Evolutionary conservation across 164 flowering plant genomes (phyloP).

Genomic region (Nelumbo lutea): DNA sequence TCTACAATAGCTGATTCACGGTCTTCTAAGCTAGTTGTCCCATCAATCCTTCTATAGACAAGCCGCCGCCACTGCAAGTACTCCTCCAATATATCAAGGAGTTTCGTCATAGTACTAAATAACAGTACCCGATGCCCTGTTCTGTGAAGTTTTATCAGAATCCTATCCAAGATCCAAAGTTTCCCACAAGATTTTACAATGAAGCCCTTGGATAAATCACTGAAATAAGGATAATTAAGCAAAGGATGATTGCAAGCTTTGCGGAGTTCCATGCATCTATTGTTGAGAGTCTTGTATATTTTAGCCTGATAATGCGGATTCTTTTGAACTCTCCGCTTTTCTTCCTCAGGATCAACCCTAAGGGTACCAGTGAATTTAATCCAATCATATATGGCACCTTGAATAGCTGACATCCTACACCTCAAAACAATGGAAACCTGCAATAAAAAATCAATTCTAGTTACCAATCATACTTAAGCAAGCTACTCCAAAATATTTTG

Average conservation of each 20-base stretch:
- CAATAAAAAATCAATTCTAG: slow-evolving; percentile 8
- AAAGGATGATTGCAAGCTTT: slow-evolving; percentile 97
- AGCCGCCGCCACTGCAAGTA: slow-evolving; percentile 91
- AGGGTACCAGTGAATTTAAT: slow-evolving; percentile 91
- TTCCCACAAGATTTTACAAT: slow-evolving; percentile 95
- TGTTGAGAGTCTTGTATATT: slow-evolving; percentile 61
- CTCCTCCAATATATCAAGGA: slow-evolving; percentile 92
- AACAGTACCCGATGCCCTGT: slow-evolving; percentile 94
- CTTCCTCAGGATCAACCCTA: slow-evolving; percentile 95
- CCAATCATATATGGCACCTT: slow-evolving; percentile 97
- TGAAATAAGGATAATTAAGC: slow-evolving; percentile 89
- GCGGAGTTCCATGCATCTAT: slow-evolving; percentile 96
- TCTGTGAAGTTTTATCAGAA: slow-evolving; percentile 86
- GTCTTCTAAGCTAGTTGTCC: slow-evolving; percentile 93
- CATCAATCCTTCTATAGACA: slow-evolving; percentile 89
- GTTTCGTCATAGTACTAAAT: slow-evolving; percentile 97
- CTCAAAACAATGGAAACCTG: slow-evolving; percentile 88
- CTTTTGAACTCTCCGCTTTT: slow-evolving; percentile 58
- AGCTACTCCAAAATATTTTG: too few relatives aligned
- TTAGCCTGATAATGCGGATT: slow-evolving; percentile 73
- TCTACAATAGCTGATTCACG: slow-evolving; percentile 97
- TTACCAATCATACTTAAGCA: not conserved
- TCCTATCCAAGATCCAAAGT: slow-evolving; percentile 88
- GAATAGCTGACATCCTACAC: slow-evolving; percentile 96
- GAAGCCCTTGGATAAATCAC: slow-evolving; percentile 77